Conservation (phyloP, 352 stramenopile species). For the Pythium vanterpoolii region DNA sequence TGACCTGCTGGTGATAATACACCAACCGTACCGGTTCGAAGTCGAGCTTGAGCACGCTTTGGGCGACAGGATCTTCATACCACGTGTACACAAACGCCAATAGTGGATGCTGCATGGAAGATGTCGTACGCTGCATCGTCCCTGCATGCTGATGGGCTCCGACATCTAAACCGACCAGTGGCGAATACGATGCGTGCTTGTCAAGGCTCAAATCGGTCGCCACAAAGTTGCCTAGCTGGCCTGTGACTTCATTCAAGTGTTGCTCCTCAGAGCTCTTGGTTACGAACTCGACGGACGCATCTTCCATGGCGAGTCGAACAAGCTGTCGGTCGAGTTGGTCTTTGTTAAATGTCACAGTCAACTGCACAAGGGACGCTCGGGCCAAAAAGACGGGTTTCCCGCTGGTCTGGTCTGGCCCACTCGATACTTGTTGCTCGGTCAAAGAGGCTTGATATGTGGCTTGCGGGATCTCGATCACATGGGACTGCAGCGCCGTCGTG, state of each 20-base stretch:
- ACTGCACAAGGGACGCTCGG: conserved; percentile 62
- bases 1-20: conserved; percentile 84
- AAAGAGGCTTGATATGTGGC: too few relatives aligned
- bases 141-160: too few relatives aligned
- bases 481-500: conserved; percentile 42
- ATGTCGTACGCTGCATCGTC: too few relatives aligned
- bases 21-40: conserved; percentile 72
- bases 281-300: conserved; percentile 47
- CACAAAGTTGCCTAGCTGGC: conserved; percentile 72
- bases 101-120: conserved; percentile 13
- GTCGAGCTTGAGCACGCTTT: conserved; percentile 42
- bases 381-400: conserved; percentile 30
- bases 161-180: conserved; percentile 64
- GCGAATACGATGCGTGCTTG: conserved; percentile 65
- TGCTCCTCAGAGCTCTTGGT: conserved; percentile 2
- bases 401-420: neutral
- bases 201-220: conserved; percentile 64
- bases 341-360: conserved; percentile 85
- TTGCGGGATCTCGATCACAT: too few relatives aligned
- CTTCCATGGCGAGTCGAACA: conserved; percentile 52
- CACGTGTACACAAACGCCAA: conserved; percentile 36
- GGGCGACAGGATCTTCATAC: conserved; percentile 22
- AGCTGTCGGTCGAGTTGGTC: conserved; percentile 67
- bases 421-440: too few relatives aligned
- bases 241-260: conserved; percentile 19